phyloP scores from a whole-genome alignment of 139 green algal species.

The Medakamo hakoo region DNA sequence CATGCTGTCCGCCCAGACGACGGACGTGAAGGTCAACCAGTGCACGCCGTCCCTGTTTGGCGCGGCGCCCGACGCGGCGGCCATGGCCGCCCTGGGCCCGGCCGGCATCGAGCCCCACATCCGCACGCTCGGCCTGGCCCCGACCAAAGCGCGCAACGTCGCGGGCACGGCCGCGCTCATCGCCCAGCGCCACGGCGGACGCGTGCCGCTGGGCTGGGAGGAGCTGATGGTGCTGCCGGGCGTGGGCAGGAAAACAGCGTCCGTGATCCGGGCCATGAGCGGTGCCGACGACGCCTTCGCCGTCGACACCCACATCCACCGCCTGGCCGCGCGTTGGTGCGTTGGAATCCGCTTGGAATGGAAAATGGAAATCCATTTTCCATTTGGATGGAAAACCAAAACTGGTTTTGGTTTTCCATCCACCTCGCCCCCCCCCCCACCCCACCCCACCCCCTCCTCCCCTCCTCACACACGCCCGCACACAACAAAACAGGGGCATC shows the following conservation, averaged over 20 bases:
- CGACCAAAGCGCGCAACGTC: conserved; percentile 74
- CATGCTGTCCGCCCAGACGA: conserved; percentile 60
- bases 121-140: conserved; percentile 51
- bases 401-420: too few relatives aligned
- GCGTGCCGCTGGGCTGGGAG: conserved; percentile 52
- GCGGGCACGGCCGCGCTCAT: conserved; percentile 38
- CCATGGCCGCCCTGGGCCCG: conserved; percentile 30
- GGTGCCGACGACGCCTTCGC: conserved; percentile 48
- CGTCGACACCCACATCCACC: conserved; percentile 86
- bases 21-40: conserved; percentile 62
- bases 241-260: conserved; percentile 69
- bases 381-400: too few relatives aligned
- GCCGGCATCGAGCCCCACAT: conserved; percentile 42
- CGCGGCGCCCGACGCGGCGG: conserved; percentile 24
- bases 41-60: conserved; percentile 49
- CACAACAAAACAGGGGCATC: too few relatives aligned
- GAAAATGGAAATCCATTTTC: too few relatives aligned
- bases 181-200: conserved; percentile 40
- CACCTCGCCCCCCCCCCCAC: too few relatives aligned
- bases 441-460: too few relatives aligned
- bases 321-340: conserved; percentile 46
- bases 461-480: too few relatives aligned
- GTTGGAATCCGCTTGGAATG: too few relatives aligned
- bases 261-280: conserved; percentile 7
- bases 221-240: conserved; percentile 63